A percentile compares a stretch with the other conserved stretches of the same genome.
Conservation (phyloP, 495 filamentous ascomycete genomes). For the Lasiosphaeria ovina region DNA sequence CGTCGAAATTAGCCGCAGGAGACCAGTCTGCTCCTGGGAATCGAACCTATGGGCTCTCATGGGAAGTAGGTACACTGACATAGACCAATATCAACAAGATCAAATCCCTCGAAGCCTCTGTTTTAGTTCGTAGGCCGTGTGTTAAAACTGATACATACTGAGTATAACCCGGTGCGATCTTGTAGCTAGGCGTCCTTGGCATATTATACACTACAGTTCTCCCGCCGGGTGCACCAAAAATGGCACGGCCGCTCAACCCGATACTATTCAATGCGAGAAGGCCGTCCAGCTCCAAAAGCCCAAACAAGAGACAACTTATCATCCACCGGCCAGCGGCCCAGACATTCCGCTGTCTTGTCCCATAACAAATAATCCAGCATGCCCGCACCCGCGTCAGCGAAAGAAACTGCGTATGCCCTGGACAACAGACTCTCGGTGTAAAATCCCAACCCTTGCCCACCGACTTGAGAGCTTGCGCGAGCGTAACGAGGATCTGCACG, state of each 20-base stretch:
- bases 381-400: conserved; percentile 20
- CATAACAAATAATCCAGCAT: too few relatives aligned
- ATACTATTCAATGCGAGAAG: conserved; percentile 3
- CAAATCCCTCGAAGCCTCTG: too few relatives aligned
- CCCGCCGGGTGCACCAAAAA: not conserved
- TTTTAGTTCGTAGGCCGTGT: too few relatives aligned
- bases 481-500: conserved; percentile 12
- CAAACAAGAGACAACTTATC: conserved; percentile 14
- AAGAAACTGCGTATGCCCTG: conserved; percentile 46
- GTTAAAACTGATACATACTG: too few relatives aligned
- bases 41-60: too few relatives aligned
- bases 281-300: not conserved
- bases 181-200: not conserved
- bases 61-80: too few relatives aligned
- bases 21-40: too few relatives aligned
- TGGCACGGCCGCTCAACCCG: not conserved
- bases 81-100: too few relatives aligned
- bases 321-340: conserved; percentile 9
- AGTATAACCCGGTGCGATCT: too few relatives aligned
- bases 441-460: conserved; percentile 33
- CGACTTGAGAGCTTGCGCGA: conserved; percentile 23
- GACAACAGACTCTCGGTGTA: conserved; percentile 39
- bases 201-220: not conserved
- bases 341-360: not conserved
- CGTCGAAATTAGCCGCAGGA: too few relatives aligned